phyloP scores from a whole-genome alignment of 208 protist genomes.

The Leishmania tarentolae region DNA sequence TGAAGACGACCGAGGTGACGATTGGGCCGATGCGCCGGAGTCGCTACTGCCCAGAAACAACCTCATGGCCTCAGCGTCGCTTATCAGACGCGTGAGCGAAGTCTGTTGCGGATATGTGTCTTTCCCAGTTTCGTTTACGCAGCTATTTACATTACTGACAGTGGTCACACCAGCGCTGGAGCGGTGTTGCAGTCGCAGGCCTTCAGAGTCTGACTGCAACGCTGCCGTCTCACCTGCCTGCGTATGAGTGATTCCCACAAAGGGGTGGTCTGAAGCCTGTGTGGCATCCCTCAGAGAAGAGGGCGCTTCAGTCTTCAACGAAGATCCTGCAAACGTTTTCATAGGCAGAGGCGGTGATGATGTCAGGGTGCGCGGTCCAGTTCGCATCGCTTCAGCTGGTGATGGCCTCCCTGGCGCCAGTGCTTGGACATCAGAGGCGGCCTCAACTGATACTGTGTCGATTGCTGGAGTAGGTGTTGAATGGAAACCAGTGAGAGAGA shows the following conservation, averaged over 20 bases:
- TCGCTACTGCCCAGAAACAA: conserved; percentile 24
- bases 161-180: background rate
- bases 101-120: background rate
- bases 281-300: background rate
- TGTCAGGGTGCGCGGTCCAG: background rate
- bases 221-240: background rate
- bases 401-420: background rate
- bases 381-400: background rate
- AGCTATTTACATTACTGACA: background rate
- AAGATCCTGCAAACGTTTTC: background rate
- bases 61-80: conserved; percentile 27
- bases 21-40: background rate
- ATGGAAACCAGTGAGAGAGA: conserved; percentile 13
- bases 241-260: background rate
- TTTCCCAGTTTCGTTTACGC: background rate
- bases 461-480: background rate
- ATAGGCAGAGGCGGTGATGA: background rate
- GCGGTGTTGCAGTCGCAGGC: conserved; percentile 28
- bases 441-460: background rate
- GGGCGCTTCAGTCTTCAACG: background rate
- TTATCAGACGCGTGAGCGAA: background rate
- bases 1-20: conserved; percentile 20
- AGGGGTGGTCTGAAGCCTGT: background rate
- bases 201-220: background rate
- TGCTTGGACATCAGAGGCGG: background rate